phyloP scores from a whole-genome alignment of 176 grass and related monocot genomes.

The Panicum miliaceum region DNA sequence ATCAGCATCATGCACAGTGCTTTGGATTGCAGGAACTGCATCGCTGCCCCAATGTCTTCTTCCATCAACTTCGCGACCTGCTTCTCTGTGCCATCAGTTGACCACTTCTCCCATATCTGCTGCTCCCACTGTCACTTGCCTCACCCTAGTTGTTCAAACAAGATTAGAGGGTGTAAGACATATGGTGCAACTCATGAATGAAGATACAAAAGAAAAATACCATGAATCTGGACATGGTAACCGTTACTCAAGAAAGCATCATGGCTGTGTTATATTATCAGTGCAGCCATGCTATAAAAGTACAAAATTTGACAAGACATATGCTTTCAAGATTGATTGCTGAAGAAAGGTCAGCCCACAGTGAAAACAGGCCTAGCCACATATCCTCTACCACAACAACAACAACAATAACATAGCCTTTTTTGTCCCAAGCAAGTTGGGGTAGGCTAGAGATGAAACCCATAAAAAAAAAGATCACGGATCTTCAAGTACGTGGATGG shows the following conservation, averaged over 20 bases:
- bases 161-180: conserved; percentile 11
- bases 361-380: background rate
- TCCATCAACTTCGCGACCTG: conserved; percentile 94
- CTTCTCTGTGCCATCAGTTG: conserved; percentile 82
- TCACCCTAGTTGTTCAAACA: conserved; percentile 63
- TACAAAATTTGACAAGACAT: background rate
- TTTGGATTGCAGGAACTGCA: conserved; percentile 96
- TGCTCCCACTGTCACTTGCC: conserved; percentile 66
- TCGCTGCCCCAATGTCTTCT: conserved; percentile 79
- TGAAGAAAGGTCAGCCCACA: background rate
- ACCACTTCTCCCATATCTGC: conserved; percentile 92
- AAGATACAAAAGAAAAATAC: background rate
- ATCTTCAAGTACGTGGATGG: too few species aligned
- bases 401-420: too few species aligned
- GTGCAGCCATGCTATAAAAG: background rate
- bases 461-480: too few species aligned
- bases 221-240: background rate
- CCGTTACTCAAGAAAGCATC: conserved; percentile 7
- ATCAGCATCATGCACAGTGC: conserved; percentile 94
- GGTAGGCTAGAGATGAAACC: too few species aligned
- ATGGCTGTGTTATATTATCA: background rate
- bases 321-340: conserved; percentile 14
- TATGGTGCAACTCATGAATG: conserved; percentile 2
- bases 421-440: too few species aligned
- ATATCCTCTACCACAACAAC: conserved; percentile 3